phyloP scores from a whole-genome alignment of 495 filamentous ascomycete species.

The Durotheca rogersii region DNA sequence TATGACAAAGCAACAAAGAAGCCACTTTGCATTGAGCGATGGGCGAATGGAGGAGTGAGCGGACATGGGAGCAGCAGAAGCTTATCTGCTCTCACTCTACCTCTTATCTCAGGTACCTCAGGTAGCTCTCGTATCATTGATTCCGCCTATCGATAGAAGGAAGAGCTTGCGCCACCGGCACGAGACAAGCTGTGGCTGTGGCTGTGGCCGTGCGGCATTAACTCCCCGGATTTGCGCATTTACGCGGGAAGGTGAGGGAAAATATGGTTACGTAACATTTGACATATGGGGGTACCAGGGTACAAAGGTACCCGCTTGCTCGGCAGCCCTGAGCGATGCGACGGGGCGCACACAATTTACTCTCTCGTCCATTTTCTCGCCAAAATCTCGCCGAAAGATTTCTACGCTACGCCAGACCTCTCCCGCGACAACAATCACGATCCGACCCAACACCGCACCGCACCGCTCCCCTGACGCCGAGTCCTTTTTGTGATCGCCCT shows the following conservation, averaged over 20 bases:
- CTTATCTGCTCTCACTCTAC: no score
- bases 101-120: no score
- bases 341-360: slow-evolving; percentile 29
- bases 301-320: slow-evolving; percentile 3
- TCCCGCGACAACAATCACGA: background rate
- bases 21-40: slow-evolving; percentile 29
- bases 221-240: slow-evolving; percentile 14
- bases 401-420: slow-evolving; percentile 9
- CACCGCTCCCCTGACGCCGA: no score
- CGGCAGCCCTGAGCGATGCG: slow-evolving; percentile 28
- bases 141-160: slow-evolving; percentile 26
- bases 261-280: no score
- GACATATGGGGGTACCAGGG: background rate
- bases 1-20: slow-evolving; percentile 28
- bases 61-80: no score
- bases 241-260: no score
- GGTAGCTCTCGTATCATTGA: slow-evolving; percentile 10
- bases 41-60: slow-evolving; percentile 15
- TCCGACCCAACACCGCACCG: slow-evolving; percentile 8
- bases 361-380: slow-evolving; percentile 17
- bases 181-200: background rate
- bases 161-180: no score
- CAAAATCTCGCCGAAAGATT: slow-evolving; percentile 27
- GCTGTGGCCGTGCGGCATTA: background rate
- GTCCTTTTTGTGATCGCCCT: slow-evolving; percentile 22